Base-by-base conservation (phyloP, 78 protist genomes). In the Dictyostelium capitatum region DNA sequence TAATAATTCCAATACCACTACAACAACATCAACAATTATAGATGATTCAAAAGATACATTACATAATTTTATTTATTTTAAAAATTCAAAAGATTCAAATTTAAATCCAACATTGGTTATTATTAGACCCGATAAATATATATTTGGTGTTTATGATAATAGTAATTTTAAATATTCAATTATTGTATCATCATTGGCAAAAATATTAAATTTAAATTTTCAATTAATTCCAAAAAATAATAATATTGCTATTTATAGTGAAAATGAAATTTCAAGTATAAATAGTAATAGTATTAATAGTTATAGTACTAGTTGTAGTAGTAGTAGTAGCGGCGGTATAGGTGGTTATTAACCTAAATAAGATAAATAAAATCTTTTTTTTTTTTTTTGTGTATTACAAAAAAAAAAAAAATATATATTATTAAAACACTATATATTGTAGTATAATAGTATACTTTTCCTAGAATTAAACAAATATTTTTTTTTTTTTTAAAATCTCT, bases 41-140 rank as follows among this genome's bases (percentile, higher is more conserved):
- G 79, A 82, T 50, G 59, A 82, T 32, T 23, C 50, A 51, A 70
- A 20, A 37, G 46, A 82, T 19, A 12, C 59, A n/a, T n/a, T 56
- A 30, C 19, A 59, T 15, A 37, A 82, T 48, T 51, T 67, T 43
- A 25, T 67, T 46, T 73, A 43, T 73, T 43, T 20, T 73, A 46
- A 11, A 15, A 73, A 73, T 14, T 47, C 46, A 19, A 73, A 10
- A 8, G 6, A 72, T 43, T 17, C 30, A 23, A 5, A 23, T 9
- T 32, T 10, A 5, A 28, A 37, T 19, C 56, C 89, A 23, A 67
- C 89, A 23, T 25, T 83, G 2, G 57, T 72, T 0, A 14, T 83
- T 0, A 62, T 83, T 23, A 50, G 91, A 83, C 91, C 91, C 11
- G 91, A 83, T 28, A 83, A 72, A 54, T 17, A 25, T 7, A 37